Evolutionary conservation across 257 asterid genomes (phyloP).

Genomic region (Buddleja alternifolia): DNA sequence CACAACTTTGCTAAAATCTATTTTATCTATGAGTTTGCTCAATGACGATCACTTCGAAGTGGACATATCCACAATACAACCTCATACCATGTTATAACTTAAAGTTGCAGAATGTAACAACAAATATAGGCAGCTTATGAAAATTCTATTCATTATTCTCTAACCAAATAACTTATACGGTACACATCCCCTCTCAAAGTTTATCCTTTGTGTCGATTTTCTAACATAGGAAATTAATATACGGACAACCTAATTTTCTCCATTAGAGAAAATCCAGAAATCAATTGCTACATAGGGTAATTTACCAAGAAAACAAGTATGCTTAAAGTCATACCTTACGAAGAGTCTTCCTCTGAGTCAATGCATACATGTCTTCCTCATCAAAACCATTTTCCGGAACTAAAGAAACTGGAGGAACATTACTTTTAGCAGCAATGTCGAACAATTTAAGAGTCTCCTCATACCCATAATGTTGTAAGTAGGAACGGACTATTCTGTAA

Average conservation of each 20-base stretch:
- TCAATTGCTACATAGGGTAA: not conserved
- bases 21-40: not conserved
- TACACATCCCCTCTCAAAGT: not conserved
- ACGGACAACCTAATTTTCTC: no score
- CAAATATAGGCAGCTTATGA: not conserved
- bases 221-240: no score
- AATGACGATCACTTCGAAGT: not conserved
- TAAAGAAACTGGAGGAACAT: slow-evolving; percentile 66
- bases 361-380: slow-evolving; percentile 60
- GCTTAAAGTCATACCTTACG: slow-evolving; percentile 73
- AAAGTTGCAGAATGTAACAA: not conserved
- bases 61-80: not conserved
- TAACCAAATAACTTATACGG: not conserved
- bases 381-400: slow-evolving; percentile 57
- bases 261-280: not conserved
- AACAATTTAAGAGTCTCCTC: slow-evolving; percentile 76
- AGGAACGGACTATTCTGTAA: slow-evolving; percentile 81
- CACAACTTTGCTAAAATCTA: slow-evolving; percentile 2
- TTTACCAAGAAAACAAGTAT: slow-evolving; percentile 19
- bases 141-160: not conserved
- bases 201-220: no score
- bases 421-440: slow-evolving; percentile 68
- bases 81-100: not conserved
- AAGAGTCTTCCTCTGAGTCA: slow-evolving; percentile 67
- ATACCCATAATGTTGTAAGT: slow-evolving; percentile 92